Evolutionary conservation across 345 rosid genomes (phyloP).

Genomic region (Hibiscus tridactylites): DNA sequence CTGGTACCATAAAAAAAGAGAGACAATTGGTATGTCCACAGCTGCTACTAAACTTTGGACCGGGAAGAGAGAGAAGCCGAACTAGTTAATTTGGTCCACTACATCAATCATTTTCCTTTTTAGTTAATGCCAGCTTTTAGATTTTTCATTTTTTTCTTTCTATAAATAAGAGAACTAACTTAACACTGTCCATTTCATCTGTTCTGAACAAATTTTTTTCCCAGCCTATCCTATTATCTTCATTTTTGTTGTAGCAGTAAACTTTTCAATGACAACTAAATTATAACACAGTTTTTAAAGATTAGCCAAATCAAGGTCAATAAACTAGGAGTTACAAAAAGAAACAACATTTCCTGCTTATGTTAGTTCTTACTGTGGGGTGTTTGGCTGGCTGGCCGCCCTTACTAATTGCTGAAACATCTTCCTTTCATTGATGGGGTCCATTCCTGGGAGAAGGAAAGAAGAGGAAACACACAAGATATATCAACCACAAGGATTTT

Average conservation of each 20-base stretch:
- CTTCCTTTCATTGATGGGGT: conserved; percentile 89
- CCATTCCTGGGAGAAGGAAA: conserved; percentile 61
- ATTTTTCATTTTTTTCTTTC: background rate
- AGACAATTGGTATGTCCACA: background rate
- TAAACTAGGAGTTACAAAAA: too few relatives aligned
- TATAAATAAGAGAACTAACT: background rate
- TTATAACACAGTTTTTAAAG: too few relatives aligned
- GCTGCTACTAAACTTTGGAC: background rate
- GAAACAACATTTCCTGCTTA: conserved; percentile 7
- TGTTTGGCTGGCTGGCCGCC: conserved; percentile 87
- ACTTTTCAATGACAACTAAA: too few relatives aligned
- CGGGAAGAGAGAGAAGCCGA: background rate
- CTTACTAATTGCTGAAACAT: conserved; percentile 96
- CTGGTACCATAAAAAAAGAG: background rate
- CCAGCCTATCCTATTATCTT: too few relatives aligned
- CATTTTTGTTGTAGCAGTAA: too few relatives aligned
- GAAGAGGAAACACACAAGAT: background rate
- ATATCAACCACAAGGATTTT: background rate
- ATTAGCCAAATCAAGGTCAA: too few relatives aligned
- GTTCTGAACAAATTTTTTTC: background rate
- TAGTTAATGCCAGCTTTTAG: background rate
- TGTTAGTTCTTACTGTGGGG: conserved; percentile 71
- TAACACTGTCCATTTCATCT: background rate
- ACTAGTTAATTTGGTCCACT: background rate
- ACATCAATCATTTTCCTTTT: background rate